phyloP scores from a whole-genome alignment of 2,329 filamentous ascomycete species.

The Apiospora hydei region DNA sequence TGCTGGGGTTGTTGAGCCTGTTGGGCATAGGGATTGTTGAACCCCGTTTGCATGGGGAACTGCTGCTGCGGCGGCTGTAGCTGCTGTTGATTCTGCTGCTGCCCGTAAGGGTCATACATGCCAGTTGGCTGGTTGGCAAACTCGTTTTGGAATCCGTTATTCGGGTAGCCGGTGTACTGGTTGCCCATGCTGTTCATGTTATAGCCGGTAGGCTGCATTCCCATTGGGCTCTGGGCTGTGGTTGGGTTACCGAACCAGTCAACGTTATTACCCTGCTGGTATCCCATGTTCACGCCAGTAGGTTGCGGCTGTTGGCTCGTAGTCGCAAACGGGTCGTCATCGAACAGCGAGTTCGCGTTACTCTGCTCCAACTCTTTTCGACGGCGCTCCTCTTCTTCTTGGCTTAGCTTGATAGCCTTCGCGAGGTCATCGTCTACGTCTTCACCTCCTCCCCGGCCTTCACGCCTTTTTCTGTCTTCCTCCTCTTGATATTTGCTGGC shows the following conservation, averaged over 20 bases:
- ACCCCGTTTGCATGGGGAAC: conserved; percentile 60
- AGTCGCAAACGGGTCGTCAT: conserved; percentile 71
- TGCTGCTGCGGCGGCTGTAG: conserved; percentile 43
- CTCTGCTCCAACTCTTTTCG: conserved; percentile 85
- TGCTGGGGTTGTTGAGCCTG: conserved; percentile 56
- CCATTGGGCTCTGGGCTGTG: conserved; percentile 70
- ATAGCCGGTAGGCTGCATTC: conserved; percentile 82
- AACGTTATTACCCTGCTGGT: conserved; percentile 94
- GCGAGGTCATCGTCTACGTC: conserved; percentile 85
- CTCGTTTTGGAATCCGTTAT: conserved; percentile 70
- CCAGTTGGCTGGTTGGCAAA: conserved; percentile 72
- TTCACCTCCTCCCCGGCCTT: conserved; percentile 62
- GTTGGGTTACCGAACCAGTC: conserved; percentile 98
- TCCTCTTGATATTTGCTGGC: conserved; percentile 96
- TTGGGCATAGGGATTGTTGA: conserved; percentile 61
- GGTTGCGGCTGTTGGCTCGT: conserved; percentile 70
- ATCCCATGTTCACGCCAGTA: conserved; percentile 95
- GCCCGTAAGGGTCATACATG: conserved; percentile 74
- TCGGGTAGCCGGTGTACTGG: conserved; percentile 61
- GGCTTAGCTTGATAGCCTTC: conserved; percentile 94
- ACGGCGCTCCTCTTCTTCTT: conserved; percentile 91
- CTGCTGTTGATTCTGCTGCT: conserved; percentile 55
- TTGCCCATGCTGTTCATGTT: conserved; percentile 65
- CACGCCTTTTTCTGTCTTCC: conserved; percentile 80
- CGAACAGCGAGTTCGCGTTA: conserved; percentile 88